phyloP scores from a whole-genome alignment of 2,329 filamentous ascomycete species.

The Plectosphaerella sp. region DNA sequence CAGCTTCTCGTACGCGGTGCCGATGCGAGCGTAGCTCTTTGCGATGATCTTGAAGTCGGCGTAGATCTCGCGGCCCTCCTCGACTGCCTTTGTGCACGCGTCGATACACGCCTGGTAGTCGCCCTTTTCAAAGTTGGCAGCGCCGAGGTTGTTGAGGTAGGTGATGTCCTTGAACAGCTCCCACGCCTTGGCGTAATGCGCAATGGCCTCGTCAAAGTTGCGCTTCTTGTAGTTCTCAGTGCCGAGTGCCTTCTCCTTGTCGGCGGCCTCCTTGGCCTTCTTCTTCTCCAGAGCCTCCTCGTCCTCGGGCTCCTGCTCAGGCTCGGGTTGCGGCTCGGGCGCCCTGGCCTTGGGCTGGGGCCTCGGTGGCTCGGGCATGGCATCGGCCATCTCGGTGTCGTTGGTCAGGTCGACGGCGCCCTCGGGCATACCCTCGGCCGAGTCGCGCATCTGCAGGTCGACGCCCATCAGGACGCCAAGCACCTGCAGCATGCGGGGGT shows the following conservation, averaged over 20 bases:
- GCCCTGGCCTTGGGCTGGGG: constrained; percentile 51
- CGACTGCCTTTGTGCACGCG: constrained; percentile 79
- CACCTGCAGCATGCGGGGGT: constrained; percentile 89
- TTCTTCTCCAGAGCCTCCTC: constrained; percentile 81
- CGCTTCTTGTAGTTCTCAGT: constrained; percentile 98
- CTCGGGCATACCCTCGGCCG: constrained; percentile 26
- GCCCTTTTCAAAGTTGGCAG: constrained; percentile 93
- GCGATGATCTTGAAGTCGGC: constrained; percentile 98
- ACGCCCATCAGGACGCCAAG: constrained; percentile 91
- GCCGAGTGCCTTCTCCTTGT: constrained; percentile 90
- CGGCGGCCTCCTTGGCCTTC: constrained; percentile 87
- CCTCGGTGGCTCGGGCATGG: constrained; percentile 30
- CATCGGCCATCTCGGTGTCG: constrained; percentile 76
- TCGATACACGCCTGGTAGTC: constrained; percentile 87
- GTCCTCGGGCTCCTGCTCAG: constrained; percentile 66
- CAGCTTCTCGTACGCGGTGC: constrained; percentile 86
- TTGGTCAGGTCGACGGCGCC: constrained; percentile 52
- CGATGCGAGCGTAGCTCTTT: constrained; percentile 96
- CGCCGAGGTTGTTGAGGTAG: constrained; percentile 93
- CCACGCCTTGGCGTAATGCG: constrained; percentile 94
- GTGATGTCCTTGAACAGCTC: constrained; percentile 93
- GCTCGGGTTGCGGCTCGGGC: constrained; percentile 51
- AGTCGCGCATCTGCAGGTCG: constrained; percentile 63
- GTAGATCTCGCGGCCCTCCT: constrained; percentile 82
- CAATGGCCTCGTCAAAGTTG: constrained; percentile 90